phyloP scores from a whole-genome alignment of 2,329 filamentous ascomycete genomes.

The Phaeophleospora eucalypticola region DNA sequence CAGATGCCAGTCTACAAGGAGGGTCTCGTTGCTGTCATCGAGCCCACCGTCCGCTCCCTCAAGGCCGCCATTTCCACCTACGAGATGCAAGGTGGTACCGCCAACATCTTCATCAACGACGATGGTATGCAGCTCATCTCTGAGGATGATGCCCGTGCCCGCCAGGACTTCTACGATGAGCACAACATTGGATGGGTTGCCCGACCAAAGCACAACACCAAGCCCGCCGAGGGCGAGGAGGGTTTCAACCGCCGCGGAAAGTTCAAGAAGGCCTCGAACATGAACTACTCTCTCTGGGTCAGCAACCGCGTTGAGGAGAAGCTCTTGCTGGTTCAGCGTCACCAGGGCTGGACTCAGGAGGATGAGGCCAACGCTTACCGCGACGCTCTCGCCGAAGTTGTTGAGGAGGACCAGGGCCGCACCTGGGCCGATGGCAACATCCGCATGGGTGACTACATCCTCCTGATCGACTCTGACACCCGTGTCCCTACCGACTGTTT shows the following conservation, averaged over 20 bases:
- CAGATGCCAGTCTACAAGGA: slow-evolving; percentile 43
- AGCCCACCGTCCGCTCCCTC: slow-evolving; percentile 36
- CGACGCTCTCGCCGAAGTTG: slow-evolving; percentile 59
- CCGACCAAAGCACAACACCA: slow-evolving; percentile 49
- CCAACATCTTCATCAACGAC: slow-evolving; percentile 65
- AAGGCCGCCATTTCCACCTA: slow-evolving; percentile 48
- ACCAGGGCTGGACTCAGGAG: slow-evolving; percentile 61
- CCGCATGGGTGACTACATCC: slow-evolving; percentile 77
- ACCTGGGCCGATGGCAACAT: slow-evolving; percentile 84
- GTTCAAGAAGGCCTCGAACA: slow-evolving; percentile 71
- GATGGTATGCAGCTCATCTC: slow-evolving; percentile 63
- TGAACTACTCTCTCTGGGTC: slow-evolving; percentile 65
- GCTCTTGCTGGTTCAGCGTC: slow-evolving; percentile 54
- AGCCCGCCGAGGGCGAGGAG: slow-evolving; percentile 47
- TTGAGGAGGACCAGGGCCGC: slow-evolving; percentile 61
- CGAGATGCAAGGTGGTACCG: slow-evolving; percentile 57
- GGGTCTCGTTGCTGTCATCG: slow-evolving; percentile 37
- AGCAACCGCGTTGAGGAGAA: slow-evolving; percentile 66
- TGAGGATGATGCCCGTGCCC: slow-evolving; percentile 40
- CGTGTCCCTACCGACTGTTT: slow-evolving; percentile 74
- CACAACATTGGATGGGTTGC: slow-evolving; percentile 50
- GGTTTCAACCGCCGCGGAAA: slow-evolving; percentile 56
- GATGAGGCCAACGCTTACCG: slow-evolving; percentile 66
- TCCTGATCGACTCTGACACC: slow-evolving; percentile 75
- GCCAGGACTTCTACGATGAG: slow-evolving; percentile 49